Base-by-base conservation (phyloP, 1,139 yeast species). In the Kodamaea anthophila region DNA sequence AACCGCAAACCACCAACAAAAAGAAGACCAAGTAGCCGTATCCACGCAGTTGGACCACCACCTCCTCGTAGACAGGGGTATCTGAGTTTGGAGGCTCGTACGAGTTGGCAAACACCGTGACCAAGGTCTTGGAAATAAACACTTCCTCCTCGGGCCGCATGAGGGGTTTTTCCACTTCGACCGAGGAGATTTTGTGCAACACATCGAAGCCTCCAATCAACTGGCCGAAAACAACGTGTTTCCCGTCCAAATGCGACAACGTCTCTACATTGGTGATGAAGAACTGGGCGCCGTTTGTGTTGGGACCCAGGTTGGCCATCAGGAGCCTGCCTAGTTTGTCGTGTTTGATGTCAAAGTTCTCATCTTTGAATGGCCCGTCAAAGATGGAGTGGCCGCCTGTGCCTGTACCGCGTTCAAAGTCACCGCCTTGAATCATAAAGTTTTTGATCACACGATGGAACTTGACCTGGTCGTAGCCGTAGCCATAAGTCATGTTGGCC, bases 141-240 rank as follows among this genome's bases (percentile, higher is more conserved):
- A 44, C 32, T 3, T 43, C 44, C 11, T 35, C 34, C 5, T 26
- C 23, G 2, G 53, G 52, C 9, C 34, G 26, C 24, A 32, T 9
- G 3, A 19, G 14, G 5, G 29, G 22, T 9, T 14, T 34, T 3
- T 34, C 14, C 2, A 15, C 30, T 4, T 26, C 28, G 11, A 40
- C 41, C 7, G 27, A 18, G 28, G 42, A 38, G 28, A 51, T 34
- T 18, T 23, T 23, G 21, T 40, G 36, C 35, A 51, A 40, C 5
- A 39, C 30, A 23, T 46, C 46, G 27, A 47, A 47, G 0, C 71
- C 72, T 13, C 41, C 49, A n/a, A 73, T 53, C 6, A 74, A 57
- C 36, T 63, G 67, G 2, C 81, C 83, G 47, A 76, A 74, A 0
- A 75, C 69, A 9, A 77, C 77, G 40, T 74, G 74, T 29, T 60